A percentile compares a stretch with the other conserved stretches of the same genome.
Conservation (phyloP, 2,329 filamentous ascomycete genomes). For the Paecilomyces variotii region DNA sequence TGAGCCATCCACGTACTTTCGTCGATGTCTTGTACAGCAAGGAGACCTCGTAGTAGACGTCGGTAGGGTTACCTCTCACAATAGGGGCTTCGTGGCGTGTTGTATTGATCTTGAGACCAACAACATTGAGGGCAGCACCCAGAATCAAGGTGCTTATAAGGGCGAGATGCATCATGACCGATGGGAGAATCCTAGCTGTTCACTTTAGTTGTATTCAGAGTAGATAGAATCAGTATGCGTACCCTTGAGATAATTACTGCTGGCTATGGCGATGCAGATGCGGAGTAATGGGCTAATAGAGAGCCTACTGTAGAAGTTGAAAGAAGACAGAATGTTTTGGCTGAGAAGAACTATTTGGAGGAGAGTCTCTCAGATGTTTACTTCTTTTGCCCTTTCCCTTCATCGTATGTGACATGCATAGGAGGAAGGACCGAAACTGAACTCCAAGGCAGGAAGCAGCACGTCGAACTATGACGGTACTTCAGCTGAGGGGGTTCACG, state of each 20-base stretch:
- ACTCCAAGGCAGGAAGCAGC: background rate
- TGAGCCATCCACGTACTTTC: conserved; percentile 47
- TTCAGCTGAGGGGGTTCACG: background rate
- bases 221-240: background rate
- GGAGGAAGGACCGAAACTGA: background rate
- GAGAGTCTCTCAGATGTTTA: background rate
- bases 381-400: background rate
- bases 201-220: background rate
- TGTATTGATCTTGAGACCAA: conserved; percentile 11
- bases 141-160: conserved; percentile 11
- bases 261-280: background rate
- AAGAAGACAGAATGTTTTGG: background rate
- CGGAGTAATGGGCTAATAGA: background rate
- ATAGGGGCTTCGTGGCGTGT: conserved; percentile 43
- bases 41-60: conserved; percentile 47
- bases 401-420: background rate
- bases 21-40: conserved; percentile 50
- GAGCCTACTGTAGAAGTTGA: background rate
- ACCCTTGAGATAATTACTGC: background rate
- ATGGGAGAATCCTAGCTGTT: background rate
- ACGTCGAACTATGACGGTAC: background rate
- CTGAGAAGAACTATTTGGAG: background rate
- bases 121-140: conserved; percentile 13
- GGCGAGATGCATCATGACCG: conserved; percentile 11
- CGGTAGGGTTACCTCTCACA: conserved; percentile 49